Base-by-base conservation (phyloP, 2,329 filamentous ascomycete genomes). In the Pyrenophora tritici-repentis region DNA sequence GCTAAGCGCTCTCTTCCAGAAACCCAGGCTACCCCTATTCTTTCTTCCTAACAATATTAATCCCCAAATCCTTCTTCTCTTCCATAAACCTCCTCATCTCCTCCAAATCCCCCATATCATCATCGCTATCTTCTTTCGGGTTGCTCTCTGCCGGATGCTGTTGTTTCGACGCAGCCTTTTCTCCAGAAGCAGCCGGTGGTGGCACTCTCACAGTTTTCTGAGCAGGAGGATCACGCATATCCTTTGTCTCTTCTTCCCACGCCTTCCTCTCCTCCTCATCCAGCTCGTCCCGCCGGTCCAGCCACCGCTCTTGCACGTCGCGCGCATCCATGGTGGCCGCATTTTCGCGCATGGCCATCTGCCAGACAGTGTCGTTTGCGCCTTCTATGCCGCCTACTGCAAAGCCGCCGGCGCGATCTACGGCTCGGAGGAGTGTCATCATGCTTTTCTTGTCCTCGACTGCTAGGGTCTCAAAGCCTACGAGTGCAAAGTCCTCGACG, bases 401-500 rank as follows among this genome's bases (percentile, higher is more conserved):
- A 75, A 97, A 97, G 0, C 94, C 94, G 8, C 90, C 88, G 0
- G 94, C 93, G 35, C 94, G 84, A 72, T 99, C 94, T 67, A 99
- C 92, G 1, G 93, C 87, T 38, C 89, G 86, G 43, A 99, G 78
- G 3, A 99, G 79, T 62, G 89, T 87, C 85, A 95, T 95, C 91
- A 99, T 97, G 70, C 90, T 95, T 75, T 88, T 90, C 73, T 96
- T 97, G 70, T 99, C 94, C 75, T 99, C 94, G 1, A 99, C 91
- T 0, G 94, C 92, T 24, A 99, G 78, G 0, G 95, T 95, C 71
- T 97, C 92, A 68, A 96, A 99, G 0, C 86, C 85, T 2, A 99
- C 91, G 3, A 99, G 82, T 0, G 89, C 88, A 71, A 97, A 97
- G 66, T 88, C 90, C 67, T 96, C 89, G 31, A 99, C 89, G 39